phyloP scores from a whole-genome alignment of 2,329 filamentous ascomycete species.

The Colletotrichum musicola region DNA sequence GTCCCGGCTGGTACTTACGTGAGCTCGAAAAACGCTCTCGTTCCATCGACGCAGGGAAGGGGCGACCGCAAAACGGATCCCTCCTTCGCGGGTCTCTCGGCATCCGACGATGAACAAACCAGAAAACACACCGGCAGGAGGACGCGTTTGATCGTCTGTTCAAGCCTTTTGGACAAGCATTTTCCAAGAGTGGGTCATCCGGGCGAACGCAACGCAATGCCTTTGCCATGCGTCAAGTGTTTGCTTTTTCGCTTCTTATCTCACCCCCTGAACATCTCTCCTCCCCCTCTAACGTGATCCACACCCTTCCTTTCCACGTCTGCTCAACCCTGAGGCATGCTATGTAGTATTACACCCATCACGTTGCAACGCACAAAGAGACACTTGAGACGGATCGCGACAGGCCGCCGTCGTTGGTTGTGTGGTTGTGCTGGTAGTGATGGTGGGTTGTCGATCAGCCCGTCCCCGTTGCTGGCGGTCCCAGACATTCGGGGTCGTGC shows the following conservation, averaged over 20 bases:
- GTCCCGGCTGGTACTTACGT: too few species aligned
- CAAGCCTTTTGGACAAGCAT: constrained; percentile 35
- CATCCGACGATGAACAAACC: not conserved
- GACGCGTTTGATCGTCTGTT: constrained; percentile 30
- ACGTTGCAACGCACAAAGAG: not conserved
- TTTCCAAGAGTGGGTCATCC: constrained; percentile 18
- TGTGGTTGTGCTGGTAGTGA: not conserved
- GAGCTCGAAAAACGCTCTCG: too few species aligned
- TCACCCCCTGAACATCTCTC: not conserved
- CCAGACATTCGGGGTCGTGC: constrained; percentile 22
- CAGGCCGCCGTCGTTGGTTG: not conserved
- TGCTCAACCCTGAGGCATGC: not conserved
- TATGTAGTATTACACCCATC: too few species aligned
- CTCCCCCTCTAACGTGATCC: not conserved
- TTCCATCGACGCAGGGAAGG: too few species aligned
- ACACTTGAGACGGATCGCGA: constrained; percentile 4
- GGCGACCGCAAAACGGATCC: too few species aligned
- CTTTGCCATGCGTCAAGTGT: too few species aligned
- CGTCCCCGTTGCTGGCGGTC: not conserved
- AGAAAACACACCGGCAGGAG: not conserved
- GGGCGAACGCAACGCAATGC: not conserved
- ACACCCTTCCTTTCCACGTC: not conserved
- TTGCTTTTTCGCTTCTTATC: too few species aligned
- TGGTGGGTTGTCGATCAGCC: not conserved
- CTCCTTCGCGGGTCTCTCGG: not conserved